These are phyloP conservation scores for Pestalotiopsis sp. DNA, from an alignment of 2,329 filamentous ascomycete genomes.

Conservation along the genomic window DNA sequence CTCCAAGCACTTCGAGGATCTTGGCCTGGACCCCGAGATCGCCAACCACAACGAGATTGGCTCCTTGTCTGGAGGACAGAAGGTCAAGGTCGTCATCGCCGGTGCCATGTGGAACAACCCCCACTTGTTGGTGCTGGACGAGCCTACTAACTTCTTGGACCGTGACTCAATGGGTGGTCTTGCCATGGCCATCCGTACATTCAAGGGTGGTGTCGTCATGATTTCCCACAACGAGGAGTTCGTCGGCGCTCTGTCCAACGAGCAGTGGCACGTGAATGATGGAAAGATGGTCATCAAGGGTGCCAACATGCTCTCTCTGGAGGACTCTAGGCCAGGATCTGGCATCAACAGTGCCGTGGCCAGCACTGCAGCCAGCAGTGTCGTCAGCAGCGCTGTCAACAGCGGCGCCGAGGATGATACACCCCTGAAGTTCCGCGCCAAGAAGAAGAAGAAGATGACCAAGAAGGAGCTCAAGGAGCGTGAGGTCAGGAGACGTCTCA, in stretches of 20 bases:
- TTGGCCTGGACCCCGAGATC: conserved; percentile 95
- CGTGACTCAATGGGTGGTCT: conserved; percentile 95
- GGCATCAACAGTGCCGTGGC: conserved; percentile 57
- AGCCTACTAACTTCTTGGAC: conserved; percentile 99
- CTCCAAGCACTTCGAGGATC: conserved; percentile 96
- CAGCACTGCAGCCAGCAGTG: conserved; percentile 56
- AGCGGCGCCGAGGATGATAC: conserved; percentile 80
- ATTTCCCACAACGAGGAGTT: conserved; percentile 99
- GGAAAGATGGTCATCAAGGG: conserved; percentile 87
- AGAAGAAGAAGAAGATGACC: conserved; percentile 99
- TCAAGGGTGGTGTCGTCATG: conserved; percentile 98
- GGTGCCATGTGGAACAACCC: conserved; percentile 99
- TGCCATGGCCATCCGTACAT: conserved; percentile 96
- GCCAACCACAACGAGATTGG: conserved; percentile 99
- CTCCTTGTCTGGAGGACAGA: conserved; percentile 93
- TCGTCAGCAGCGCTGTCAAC: conserved; percentile 69
- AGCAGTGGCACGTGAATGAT: conserved; percentile 93
- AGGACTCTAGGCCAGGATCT: conserved; percentile 73
- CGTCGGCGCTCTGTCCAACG: conserved; percentile 90
- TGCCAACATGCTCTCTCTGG: conserved; percentile 76
- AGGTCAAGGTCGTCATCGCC: conserved; percentile 97
- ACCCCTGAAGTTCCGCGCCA: conserved; percentile 83
- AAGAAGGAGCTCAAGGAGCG: conserved; percentile 94
- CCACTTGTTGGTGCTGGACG: conserved; percentile 94
- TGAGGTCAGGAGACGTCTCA: conserved; percentile 81